These are phyloP conservation scores for Termitomyces eurrhizus DNA, from an alignment of 768 basidiomycete genomes.

Conservation along the genomic window DNA sequence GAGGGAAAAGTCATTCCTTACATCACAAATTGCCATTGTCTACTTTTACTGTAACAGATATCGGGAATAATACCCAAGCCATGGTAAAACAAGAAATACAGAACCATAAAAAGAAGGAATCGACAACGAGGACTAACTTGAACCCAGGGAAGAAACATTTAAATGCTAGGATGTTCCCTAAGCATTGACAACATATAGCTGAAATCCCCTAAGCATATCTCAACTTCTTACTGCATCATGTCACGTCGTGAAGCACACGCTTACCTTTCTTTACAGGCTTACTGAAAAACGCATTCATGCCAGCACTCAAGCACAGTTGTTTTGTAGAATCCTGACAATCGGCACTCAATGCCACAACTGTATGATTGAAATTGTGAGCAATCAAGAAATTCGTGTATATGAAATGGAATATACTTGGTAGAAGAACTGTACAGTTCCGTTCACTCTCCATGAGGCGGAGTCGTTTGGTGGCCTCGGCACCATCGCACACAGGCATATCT, in stretches of 20 bases:
- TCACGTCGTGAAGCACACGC: not conserved
- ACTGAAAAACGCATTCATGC: constrained; percentile 31
- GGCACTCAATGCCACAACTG: constrained; percentile 49
- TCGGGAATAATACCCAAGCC: too few species aligned
- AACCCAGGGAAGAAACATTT: not conserved
- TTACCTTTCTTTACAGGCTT: constrained; percentile 64
- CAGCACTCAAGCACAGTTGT: not conserved
- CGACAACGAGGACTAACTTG: not conserved
- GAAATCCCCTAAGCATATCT: not conserved
- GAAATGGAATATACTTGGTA: constrained; percentile 44
- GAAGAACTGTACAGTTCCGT: constrained; percentile 26
- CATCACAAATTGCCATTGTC: too few species aligned
- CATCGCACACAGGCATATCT: constrained; percentile 81
- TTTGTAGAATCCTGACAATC: not conserved
- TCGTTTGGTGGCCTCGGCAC: constrained; percentile 52
- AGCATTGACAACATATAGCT: constrained; percentile 4
- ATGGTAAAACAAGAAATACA: too few species aligned
- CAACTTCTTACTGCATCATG: not conserved
- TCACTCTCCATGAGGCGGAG: constrained; percentile 38
- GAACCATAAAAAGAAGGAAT: not conserved
- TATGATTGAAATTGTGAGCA: not conserved
- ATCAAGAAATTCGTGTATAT: not conserved
- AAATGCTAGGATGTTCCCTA: not conserved
- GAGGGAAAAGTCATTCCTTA: too few species aligned
- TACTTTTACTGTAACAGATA: too few species aligned